Percentiles rank a stretch among this genome's conserved stretches.
These are phyloP conservation scores for Ophiognomonia clavigignenti-juglandacearum DNA, from an alignment of 2,329 filamentous ascomycete genomes.

Conservation along the genomic window DNA sequence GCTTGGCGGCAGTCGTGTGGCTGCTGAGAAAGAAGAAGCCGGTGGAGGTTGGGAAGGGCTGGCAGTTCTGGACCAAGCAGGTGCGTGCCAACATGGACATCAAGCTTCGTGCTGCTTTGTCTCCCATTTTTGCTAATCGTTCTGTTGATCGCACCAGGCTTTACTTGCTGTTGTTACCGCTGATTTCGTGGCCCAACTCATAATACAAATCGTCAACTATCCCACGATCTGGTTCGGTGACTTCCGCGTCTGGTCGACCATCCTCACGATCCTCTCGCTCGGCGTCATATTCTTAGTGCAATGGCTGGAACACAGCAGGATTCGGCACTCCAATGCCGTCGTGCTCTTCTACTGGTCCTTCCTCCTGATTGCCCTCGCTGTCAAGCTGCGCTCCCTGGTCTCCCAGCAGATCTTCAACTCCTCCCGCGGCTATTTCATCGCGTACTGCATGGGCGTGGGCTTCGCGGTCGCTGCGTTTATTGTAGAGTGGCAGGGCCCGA, in stretches of 20 bases:
- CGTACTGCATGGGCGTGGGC: slow-evolving; percentile 68
- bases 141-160: slow-evolving; percentile 26
- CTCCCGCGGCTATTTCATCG: slow-evolving; percentile 69
- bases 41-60: slow-evolving; percentile 69
- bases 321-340: slow-evolving; percentile 80
- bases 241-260: slow-evolving; percentile 80
- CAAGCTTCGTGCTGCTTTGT: no score
- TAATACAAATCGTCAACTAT: slow-evolving; percentile 68
- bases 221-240: slow-evolving; percentile 69
- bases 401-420: slow-evolving; percentile 67
- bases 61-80: slow-evolving; percentile 91
- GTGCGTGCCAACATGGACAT: slow-evolving; percentile 39
- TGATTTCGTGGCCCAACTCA: slow-evolving; percentile 67
- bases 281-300: slow-evolving; percentile 73
- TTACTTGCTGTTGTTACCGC: slow-evolving; percentile 64
- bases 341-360: slow-evolving; percentile 91
- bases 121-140: slow-evolving; percentile 12
- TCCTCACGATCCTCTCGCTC: slow-evolving; percentile 67
- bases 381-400: slow-evolving; percentile 83
- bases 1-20: slow-evolving; percentile 74
- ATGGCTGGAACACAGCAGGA: slow-evolving; percentile 79
- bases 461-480: slow-evolving; percentile 67
- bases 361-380: slow-evolving; percentile 68
- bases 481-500: slow-evolving; percentile 84
- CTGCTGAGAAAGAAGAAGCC: slow-evolving; percentile 65